Evolutionary conservation across 495 filamentous ascomycete species (phyloP).

Genomic region (Talaromyces nanjingensis): DNA sequence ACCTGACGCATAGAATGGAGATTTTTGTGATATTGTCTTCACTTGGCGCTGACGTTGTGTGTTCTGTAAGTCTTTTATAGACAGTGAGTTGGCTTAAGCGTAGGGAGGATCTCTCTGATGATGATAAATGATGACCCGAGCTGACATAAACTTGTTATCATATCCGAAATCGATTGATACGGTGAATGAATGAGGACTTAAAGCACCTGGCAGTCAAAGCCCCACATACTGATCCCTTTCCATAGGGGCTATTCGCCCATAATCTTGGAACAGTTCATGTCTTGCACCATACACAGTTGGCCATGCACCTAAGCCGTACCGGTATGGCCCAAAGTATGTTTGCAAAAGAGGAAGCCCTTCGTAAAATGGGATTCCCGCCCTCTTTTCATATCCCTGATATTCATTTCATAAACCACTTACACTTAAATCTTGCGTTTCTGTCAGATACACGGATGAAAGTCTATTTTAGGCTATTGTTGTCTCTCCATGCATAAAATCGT

Average conservation of each 20-base stretch:
- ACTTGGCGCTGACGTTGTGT: not conserved
- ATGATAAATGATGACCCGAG: not conserved
- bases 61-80: not conserved
- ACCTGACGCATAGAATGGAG: not conserved
- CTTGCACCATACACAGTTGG: not conserved
- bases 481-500: not conserved
- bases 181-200: not conserved
- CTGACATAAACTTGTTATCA: not conserved
- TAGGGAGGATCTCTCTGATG: not conserved
- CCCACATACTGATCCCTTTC: not conserved
- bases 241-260: not conserved
- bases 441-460: not conserved
- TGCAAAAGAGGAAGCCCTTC: not conserved
- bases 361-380: not conserved
- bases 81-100: not conserved
- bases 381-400: not conserved
- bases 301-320: not conserved
- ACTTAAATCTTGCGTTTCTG: not conserved
- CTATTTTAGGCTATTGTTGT: not conserved
- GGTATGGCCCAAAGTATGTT: not conserved
- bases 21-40: not conserved
- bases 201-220: not conserved
- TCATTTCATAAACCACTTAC: not conserved
- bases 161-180: not conserved
- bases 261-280: not conserved